Evolutionary conservation across 2,329 filamentous ascomycete genomes (phyloP).

Genomic region (Orbilia oligospora): DNA sequence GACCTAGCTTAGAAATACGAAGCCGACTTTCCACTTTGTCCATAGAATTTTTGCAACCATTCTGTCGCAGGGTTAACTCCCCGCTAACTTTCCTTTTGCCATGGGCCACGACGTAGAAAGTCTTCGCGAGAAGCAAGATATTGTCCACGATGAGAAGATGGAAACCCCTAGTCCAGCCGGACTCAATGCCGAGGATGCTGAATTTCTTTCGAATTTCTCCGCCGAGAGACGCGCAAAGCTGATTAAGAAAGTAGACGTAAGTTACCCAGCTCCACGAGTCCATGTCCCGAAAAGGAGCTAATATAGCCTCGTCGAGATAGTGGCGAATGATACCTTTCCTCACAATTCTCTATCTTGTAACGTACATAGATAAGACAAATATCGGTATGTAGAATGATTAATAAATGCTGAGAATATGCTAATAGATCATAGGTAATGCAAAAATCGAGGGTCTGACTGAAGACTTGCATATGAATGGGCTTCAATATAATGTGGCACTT

Average conservation of each 20-base stretch:
- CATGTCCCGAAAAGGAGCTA: neutral
- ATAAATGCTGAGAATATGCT: neutral
- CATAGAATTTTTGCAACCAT: neutral
- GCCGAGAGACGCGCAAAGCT: constrained; percentile 65
- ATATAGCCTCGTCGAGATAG: neutral
- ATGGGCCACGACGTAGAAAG: constrained; percentile 39
- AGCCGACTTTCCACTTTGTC: neutral
- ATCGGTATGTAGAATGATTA: constrained; percentile 17
- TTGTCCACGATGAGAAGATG: constrained; percentile 35
- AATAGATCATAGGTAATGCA: constrained; percentile 28
- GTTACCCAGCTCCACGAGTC: neutral
- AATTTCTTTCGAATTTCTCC: constrained; percentile 65
- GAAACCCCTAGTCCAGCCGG: neutral
- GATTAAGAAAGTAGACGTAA: constrained; percentile 63
- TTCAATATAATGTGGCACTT: constrained; percentile 46
- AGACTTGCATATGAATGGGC: constrained; percentile 39
- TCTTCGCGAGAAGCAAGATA: constrained; percentile 40
- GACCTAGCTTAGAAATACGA: neutral
- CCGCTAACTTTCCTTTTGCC: neutral
- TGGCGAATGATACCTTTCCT: constrained; percentile 48
- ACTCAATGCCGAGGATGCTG: constrained; percentile 64
- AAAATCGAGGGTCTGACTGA: constrained; percentile 42
- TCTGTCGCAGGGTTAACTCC: neutral
- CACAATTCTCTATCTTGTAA: constrained; percentile 42
- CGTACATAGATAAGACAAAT: constrained; percentile 49